phyloP scores from a whole-genome alignment of 768 basidiomycete genomes.

The Pulveroboletus sp. region DNA sequence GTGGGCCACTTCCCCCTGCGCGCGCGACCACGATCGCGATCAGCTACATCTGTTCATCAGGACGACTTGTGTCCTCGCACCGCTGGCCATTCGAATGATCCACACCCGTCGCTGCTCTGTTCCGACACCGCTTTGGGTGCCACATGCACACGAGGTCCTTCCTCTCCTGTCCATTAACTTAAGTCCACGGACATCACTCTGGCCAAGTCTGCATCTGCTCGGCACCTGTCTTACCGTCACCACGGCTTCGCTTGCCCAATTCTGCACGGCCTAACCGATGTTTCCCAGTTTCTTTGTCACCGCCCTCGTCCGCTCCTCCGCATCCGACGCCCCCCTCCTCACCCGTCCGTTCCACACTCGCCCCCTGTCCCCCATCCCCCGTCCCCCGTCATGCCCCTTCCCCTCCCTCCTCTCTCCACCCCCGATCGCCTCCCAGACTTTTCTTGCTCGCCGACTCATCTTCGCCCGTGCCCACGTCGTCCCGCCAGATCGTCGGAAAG shows the following conservation, averaged over 20 bases:
- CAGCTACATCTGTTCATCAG: slow-evolving; percentile 7
- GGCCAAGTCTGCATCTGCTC: slow-evolving; percentile 27
- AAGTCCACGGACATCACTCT: slow-evolving; percentile 36
- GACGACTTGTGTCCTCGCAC: background rate
- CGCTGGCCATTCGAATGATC: slow-evolving; percentile 18
- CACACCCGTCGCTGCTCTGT: slow-evolving; percentile 14
- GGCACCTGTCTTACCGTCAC: slow-evolving; percentile 34
- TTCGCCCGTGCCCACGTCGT: slow-evolving; percentile 17
- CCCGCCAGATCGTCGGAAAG: slow-evolving; percentile 33
- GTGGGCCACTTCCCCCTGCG: background rate
- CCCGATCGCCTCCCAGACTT: slow-evolving; percentile 20
- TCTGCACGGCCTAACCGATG: slow-evolving; percentile 25
- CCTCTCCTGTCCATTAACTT: slow-evolving; percentile 35
- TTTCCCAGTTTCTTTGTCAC: slow-evolving; percentile 31
- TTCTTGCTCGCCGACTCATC: slow-evolving; percentile 16
- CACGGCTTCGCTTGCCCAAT: slow-evolving; percentile 35
- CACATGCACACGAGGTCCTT: slow-evolving; percentile 34
- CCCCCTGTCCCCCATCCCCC: too few relatives aligned
- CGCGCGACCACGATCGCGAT: slow-evolving; percentile 12
- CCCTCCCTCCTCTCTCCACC: background rate
- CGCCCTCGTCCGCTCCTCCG: slow-evolving; percentile 21
- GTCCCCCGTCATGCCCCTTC: slow-evolving; percentile 3
- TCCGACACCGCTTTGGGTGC: slow-evolving; percentile 30
- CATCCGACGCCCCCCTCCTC: slow-evolving; percentile 22
- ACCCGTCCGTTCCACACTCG: slow-evolving; percentile 5